Evolutionary conservation across 73 alveolate species (phyloP), one percentile per base, ranked within the genome.

Genomic region (Uronychia setigera): DNA sequence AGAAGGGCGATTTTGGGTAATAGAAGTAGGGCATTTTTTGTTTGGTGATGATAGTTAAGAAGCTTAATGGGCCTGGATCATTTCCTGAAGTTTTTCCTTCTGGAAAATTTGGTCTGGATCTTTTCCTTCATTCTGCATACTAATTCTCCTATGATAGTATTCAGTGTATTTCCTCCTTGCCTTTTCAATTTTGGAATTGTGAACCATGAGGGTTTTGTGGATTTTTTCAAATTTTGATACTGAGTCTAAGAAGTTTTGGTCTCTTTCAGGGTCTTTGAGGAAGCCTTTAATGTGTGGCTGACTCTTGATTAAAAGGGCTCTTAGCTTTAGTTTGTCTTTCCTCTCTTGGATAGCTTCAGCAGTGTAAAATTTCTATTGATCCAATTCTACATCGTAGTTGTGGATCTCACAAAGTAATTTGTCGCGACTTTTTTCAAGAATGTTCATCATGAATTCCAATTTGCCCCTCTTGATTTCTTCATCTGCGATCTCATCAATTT

Each of bases 321-420:
- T 85, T 5, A 85, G 81, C 86, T 85, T 85, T 0, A 85, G 35
- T 58, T 77, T 85, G 34, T 85, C 91, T 78, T 85, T 85, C 79
- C 91, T 76, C 1, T 85, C 91, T 58, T 85, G 76, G 57, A 85
- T 81, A 1, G 86, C 91, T 35, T 76, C 86, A 32, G 76, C 91
- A 29, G 91, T 33, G 77, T 35, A 85, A 84, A 85, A 85, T 57
- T 77, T 76, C 67, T 46, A 46, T 46, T 46, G 67, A 5, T 46
- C 67, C 5, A 46, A 11, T 19, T 46, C 67, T 46, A 46, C n/a
- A 5, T 46, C 67, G 67, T 46, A 46, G 19, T 46, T 46, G n/a
- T 46, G 67, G 67, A 46, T 46, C 5, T 46, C 67, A 11, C 67
- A 5, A 11, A 11, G 19, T 5, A 46, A 19, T 19, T 46, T 46